A percentile compares a stretch with the other conserved stretches of the same genome.
Evolutionary conservation across 2,329 filamentous ascomycete genomes (phyloP).

Genomic region (Tolypocladium tundrense): DNA sequence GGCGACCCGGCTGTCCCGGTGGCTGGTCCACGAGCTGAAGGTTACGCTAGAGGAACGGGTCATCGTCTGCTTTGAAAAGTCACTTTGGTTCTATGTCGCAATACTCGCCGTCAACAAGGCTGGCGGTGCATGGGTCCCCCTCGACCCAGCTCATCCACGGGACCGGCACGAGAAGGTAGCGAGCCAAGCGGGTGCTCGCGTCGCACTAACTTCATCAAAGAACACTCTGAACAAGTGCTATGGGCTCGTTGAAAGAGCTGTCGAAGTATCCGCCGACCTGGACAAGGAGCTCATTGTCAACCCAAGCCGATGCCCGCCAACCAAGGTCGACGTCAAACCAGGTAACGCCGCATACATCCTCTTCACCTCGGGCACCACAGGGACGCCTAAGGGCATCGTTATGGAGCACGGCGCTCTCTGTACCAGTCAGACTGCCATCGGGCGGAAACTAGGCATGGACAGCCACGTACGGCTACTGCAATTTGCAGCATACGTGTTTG

Average conservation of each 20-base stretch:
- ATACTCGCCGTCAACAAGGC: background rate
- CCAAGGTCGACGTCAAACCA: background rate
- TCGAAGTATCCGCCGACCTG: too few relatives aligned
- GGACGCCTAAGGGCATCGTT: conserved; percentile 8
- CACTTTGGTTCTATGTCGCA: conserved; percentile 20
- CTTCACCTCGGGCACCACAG: conserved; percentile 9
- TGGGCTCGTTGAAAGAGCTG: too few relatives aligned
- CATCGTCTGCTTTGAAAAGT: conserved; percentile 26
- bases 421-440: background rate
- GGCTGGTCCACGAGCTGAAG: conserved; percentile 9
- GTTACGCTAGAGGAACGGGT: conserved; percentile 14
- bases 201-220: background rate
- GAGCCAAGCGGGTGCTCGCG: background rate
- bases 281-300: too few relatives aligned
- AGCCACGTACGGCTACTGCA: conserved; percentile 1
- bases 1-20: conserved; percentile 25
- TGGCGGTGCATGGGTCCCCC: conserved; percentile 5
- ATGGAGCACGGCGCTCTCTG: conserved; percentile 5
- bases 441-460: background rate
- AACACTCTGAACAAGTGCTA: background rate
- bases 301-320: background rate
- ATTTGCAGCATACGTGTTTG: conserved; percentile 6
- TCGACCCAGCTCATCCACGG: conserved; percentile 27
- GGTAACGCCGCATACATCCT: conserved; percentile 2
- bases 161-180: conserved; percentile 6